Evolutionary conservation across 1,139 yeast species (phyloP).

Genomic region (Pichia sp.): DNA sequence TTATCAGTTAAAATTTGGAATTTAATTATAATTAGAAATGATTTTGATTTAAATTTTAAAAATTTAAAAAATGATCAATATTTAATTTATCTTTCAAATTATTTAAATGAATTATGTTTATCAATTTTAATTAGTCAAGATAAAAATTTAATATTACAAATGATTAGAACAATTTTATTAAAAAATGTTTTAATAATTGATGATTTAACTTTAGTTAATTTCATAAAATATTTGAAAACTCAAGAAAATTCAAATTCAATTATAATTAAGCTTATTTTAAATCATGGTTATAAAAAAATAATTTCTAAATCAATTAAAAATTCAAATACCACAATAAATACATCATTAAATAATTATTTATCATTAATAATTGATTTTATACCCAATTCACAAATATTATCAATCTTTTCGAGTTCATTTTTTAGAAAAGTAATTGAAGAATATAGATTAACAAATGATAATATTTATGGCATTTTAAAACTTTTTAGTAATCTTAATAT

Average conservation of each 20-base stretch:
- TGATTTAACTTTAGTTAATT: slow-evolving; percentile 19
- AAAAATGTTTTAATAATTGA: slow-evolving; percentile 25
- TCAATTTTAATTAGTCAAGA: slow-evolving; percentile 16
- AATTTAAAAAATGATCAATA: slow-evolving; percentile 8
- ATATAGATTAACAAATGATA: slow-evolving; percentile 28
- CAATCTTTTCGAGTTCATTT: slow-evolving; percentile 17
- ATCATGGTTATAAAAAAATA: slow-evolving; percentile 27
- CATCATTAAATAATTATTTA: slow-evolving; percentile 25
- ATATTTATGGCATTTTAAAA: slow-evolving; percentile 29
- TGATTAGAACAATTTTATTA: slow-evolving; percentile 24
- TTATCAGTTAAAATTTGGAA: slow-evolving; percentile 27
- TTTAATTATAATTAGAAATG: slow-evolving; percentile 25
- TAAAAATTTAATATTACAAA: slow-evolving; percentile 20
- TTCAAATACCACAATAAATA: not conserved
- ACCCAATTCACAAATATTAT: slow-evolving; percentile 13
- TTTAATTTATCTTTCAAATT: slow-evolving; percentile 17
- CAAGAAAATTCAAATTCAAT: slow-evolving; percentile 13
- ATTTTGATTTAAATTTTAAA: slow-evolving; percentile 23
- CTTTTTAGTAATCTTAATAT: slow-evolving; percentile 15
- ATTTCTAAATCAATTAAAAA: not conserved
- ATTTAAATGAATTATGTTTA: slow-evolving; percentile 18
- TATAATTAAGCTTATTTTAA: slow-evolving; percentile 18
- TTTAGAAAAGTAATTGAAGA: slow-evolving; percentile 28
- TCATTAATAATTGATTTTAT: slow-evolving; percentile 26
- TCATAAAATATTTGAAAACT: slow-evolving; percentile 22